Evolutionary conservation across 2,329 filamentous ascomycete species (phyloP), one percentile per base, ranked within the genome.

Genomic region (Penicillium sp.): DNA sequence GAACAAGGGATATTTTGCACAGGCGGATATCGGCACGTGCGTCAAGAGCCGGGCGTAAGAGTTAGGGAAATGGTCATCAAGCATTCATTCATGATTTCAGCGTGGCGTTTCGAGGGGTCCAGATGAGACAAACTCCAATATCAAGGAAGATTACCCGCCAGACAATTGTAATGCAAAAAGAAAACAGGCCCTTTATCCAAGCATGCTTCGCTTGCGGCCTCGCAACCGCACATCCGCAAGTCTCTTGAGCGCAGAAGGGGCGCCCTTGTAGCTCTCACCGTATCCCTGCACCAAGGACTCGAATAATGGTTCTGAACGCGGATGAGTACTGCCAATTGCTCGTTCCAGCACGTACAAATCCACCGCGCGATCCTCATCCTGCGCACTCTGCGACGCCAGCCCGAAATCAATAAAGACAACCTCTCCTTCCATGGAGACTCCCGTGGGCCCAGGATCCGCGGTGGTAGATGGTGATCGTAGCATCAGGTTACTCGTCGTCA

Each of bases 401-500:
- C 93, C 93, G 65, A 98, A 95, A 73, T 98, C 93, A 67, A 97
- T 97, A 32, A 97, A 76, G 20, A 95, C 84, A 50, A 98, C 81
- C 46, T 95, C 86, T 2, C 89, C 91, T 1, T 81, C 77, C 49
- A 80, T 66, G 3, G 61, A 63, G 0, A 61, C 64, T 40, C 52
- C 53, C 37, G 52, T 58, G 15, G 60, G 56, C 4, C 57, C 46
- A 5, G 44, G 57, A 10, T 57, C 61, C 28, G 43, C 53, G 13
- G 47, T 52, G 12, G 52, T 54, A 45, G 38, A 44, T 18, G 63
- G 64, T 12, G 77, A 76, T 52, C 81, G 69, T 58, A 97, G 67
- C 86, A 98, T 96, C 74, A 98, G 79, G 72, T 98, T 98, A 73
- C 91, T 96, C 56, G 91, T 98, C 53, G 93, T 98, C 73, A 98